Base-by-base conservation (phyloP, 2,329 filamentous ascomycete genomes). In the Venturia aucupariae region DNA sequence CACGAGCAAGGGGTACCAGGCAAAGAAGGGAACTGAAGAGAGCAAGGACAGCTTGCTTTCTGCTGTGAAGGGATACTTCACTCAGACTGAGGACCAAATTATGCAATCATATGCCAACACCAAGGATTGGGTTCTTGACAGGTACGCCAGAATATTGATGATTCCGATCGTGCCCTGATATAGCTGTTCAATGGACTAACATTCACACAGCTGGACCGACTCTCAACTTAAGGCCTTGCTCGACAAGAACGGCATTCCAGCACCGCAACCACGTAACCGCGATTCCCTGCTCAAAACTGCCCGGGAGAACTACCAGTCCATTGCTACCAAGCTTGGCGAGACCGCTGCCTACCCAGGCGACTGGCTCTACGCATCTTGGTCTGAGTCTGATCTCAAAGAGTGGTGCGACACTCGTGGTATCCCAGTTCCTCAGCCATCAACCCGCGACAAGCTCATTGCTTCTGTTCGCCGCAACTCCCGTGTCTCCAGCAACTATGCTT, bases 201-300 rank as follows among this genome's bases (percentile, higher is more conserved):
- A 62, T 63, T 19, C 15, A 55, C 17, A 10, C 68, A 94, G 90
- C 66, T 97, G 92, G 90, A 87, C 89, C 69, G 93, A 97, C 65
- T 97, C 92, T 68, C 88, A 95, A 75, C 82, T 99, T 69, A 97
- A 97, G 82, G 80, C 90, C 1, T 97, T 97, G 78, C 88, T 92
- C 68, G 93, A 97, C 76, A 89, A 88, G 75, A 85, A 97, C 75
- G 84, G 84, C 68, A 91, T 99, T 71, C 90, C 92, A 65, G 90
- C 90, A 69, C 92, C 93, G 64, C 90, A 95, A 71, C 93, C 93
- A 65, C 90, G 89, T 72, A 88, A 88, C 71, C 90, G 92, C 71
- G 93, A 97, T 74, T 86, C 85, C 32, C 79, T 97, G 57, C 82
- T 97, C 68, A 83, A 88, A 70, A 85, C 90, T 70, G 85, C 87